Conservation (phyloP, 208 protist species). For the Blastocrithidia nonstop region DNA sequence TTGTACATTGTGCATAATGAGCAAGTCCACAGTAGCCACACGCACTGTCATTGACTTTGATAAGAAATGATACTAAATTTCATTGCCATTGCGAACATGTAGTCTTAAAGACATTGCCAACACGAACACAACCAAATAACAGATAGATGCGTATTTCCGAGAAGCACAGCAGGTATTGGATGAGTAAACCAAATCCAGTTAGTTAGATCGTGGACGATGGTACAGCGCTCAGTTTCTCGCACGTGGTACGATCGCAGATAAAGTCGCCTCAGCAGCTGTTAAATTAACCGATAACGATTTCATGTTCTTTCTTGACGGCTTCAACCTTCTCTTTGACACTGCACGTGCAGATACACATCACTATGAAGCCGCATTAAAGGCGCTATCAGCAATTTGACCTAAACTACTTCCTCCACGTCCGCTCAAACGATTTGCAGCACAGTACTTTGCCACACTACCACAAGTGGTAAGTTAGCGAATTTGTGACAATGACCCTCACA, state of each 20-base stretch:
- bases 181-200: conserved; percentile 24
- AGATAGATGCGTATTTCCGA: conserved; percentile 67
- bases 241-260: conserved; percentile 76
- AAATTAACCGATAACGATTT: conserved; percentile 85
- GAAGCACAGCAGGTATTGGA: conserved; percentile 70
- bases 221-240: conserved; percentile 79
- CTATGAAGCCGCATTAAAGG: conserved; percentile 83
- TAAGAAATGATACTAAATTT: conserved; percentile 66
- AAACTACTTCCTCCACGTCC: conserved; percentile 73
- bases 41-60: conserved; percentile 57
- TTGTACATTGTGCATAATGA: too few species aligned
- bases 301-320: conserved; percentile 84
- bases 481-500: background rate
- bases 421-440: conserved; percentile 74
- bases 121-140: conserved; percentile 43
- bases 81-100: conserved; percentile 52
- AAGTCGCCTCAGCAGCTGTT: conserved; percentile 74
- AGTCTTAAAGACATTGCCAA: conserved; percentile 82
- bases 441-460: conserved; percentile 85
- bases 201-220: conserved; percentile 68
- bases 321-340: conserved; percentile 81
- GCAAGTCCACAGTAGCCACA: too few species aligned
- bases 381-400: conserved; percentile 72
- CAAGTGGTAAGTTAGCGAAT: conserved; percentile 18
- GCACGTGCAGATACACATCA: conserved; percentile 80